Evolutionary conservation across 1,284 basidiomycete genomes (phyloP).

Genomic region (Ceratobasidium sp.): DNA sequence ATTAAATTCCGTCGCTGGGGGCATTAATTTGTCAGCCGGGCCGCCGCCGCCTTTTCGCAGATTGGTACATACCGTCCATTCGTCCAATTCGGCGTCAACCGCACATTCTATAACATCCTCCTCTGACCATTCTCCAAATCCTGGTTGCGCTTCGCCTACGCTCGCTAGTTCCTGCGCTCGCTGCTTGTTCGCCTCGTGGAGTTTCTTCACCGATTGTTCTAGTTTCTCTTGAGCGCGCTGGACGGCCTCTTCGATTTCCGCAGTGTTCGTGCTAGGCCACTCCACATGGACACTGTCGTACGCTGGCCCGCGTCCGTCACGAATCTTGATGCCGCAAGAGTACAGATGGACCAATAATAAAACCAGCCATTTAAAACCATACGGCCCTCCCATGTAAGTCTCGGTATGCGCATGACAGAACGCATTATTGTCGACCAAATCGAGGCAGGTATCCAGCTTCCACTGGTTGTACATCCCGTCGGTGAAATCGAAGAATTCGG

Average conservation of each 20-base stretch:
- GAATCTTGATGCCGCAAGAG: conserved; percentile 1
- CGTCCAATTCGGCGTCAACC: neutral
- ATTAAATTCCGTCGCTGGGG: neutral
- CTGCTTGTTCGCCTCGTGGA: neutral
- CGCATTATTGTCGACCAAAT: neutral
- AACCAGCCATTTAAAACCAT: conserved; percentile 4
- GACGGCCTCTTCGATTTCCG: neutral
- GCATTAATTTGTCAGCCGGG: neutral
- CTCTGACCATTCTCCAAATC: neutral
- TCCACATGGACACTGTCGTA: neutral
- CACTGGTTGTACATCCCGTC: neutral
- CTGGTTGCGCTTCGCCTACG: neutral
- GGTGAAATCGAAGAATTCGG: neutral
- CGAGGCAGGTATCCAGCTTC: neutral
- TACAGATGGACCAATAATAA: neutral
- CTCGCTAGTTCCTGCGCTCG: neutral
- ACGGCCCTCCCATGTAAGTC: conserved; percentile 6
- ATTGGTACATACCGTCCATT: neutral
- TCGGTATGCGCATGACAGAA: neutral
- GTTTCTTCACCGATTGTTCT: neutral
- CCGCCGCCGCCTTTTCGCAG: neutral
- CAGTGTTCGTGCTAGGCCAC: neutral
- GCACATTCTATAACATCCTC: neutral
- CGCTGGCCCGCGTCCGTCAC: neutral
- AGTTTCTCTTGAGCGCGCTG: neutral